phyloP scores from a whole-genome alignment of 352 stramenopile species.

The Pythium scleroteichum region DNA sequence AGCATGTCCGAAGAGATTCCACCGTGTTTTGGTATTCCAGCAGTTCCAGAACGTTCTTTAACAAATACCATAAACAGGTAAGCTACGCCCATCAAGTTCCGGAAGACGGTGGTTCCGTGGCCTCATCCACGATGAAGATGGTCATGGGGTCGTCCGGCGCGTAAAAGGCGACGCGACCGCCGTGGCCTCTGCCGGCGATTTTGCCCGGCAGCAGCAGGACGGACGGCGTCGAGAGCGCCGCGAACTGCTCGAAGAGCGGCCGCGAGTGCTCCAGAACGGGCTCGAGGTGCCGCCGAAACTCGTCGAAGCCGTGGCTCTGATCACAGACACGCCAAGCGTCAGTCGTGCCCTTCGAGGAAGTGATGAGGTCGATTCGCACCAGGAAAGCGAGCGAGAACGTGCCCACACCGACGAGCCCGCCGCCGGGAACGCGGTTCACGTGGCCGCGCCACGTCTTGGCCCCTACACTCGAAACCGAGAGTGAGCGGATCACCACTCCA shows the following conservation, averaged over 20 bases:
- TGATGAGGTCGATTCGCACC: slow-evolving; percentile 25
- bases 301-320: slow-evolving; percentile 72
- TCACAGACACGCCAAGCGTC: background rate
- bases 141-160: slow-evolving; percentile 67
- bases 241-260: slow-evolving; percentile 51
- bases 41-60: slow-evolving; percentile 29
- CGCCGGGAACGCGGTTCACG: slow-evolving; percentile 69
- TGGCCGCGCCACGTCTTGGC: slow-evolving; percentile 62
- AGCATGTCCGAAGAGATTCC: background rate
- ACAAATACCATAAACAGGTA: slow-evolving; percentile 12
- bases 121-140: slow-evolving; percentile 49
- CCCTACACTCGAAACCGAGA: too few relatives aligned
- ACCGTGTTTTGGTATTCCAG: slow-evolving; percentile 15
- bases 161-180: slow-evolving; percentile 50
- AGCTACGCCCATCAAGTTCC: background rate
- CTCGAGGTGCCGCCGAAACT: slow-evolving; percentile 68
- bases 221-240: slow-evolving; percentile 49
- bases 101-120: slow-evolving; percentile 7
- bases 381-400: slow-evolving; percentile 63
- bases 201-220: slow-evolving; percentile 75
- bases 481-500: too few relatives aligned
- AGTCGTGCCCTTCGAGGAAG: too few relatives aligned
- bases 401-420: slow-evolving; percentile 63
- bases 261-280: slow-evolving; percentile 65
- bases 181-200: slow-evolving; percentile 29